Base-by-base conservation (phyloP, 345 rosid species). In the Sonneratia caseolaris region DNA sequence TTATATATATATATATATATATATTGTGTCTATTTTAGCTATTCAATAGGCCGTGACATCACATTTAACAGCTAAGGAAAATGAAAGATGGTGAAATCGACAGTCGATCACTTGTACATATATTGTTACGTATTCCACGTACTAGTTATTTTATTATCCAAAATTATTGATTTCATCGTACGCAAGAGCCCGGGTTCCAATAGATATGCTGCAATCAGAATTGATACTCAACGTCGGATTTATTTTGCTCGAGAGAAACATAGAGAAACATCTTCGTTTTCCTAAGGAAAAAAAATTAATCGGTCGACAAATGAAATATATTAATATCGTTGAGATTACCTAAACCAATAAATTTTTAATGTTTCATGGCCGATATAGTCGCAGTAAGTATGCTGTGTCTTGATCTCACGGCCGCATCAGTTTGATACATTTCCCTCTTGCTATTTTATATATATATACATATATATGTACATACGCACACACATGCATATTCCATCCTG, bases 31-130 rank as follows among this genome's bases (percentile, higher is more conserved):
- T 70, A 80, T 9, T 74, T 77, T 70, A 73, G 77, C 84, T 47
- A 69, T 78, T 76, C 73, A 71, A 70, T 68, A 71, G 71, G 77
- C 70, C 69, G 55, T 84, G 85, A 82, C 88, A 79, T 84, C 88
- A 81, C 24, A 38, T 62, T 65, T 69, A 68, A 81, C 82, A 82
- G 81, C 84, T 73, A 77, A 82, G 72, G 86, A 86, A 62, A 78
- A 70, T 70, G 86, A 81, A 74, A 77, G 84, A 72, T 70, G 42
- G 37, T 76, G 84, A 78, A 48, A 68, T 10, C 73, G 81, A 82
- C 76, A 79, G 66, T 79, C 72, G 70, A 76, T 75, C 74, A 57
- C 69, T 27, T 27, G 32, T 27, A 27, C 32, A 27, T 2, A 24
- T 13, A 59, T 59, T 62, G 27, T 62, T 35, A 10, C 27, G 10